Base-by-base conservation (phyloP, 1,284 basidiomycete species). In the Rhodotorula sp. region DNA sequence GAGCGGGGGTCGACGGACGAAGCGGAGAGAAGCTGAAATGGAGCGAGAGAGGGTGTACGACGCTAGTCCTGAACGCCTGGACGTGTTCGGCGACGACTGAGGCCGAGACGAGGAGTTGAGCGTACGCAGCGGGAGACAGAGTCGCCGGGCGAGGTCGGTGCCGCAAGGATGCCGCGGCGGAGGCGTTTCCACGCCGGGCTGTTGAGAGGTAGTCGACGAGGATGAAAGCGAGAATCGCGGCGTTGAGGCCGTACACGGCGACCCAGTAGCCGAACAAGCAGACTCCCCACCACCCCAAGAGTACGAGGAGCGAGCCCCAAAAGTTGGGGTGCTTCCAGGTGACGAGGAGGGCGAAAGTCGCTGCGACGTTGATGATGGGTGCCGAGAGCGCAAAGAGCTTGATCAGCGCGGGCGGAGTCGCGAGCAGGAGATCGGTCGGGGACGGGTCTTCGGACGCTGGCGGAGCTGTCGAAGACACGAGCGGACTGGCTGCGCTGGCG, bases 381-480 rank as follows among this genome's bases (percentile, higher is more conserved):
- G 75, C 71, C 34, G 64, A 49, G 34, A 77, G 70, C 55, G 74
- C 72, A 45, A 79, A 71, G 10, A 79, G 68, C 58, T 75, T 76
- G 61, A 79, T 67, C 34, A 79, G 68, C 18, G 74, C 65, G 4
- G 78, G 74, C 16, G 78, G 78, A n/a, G 77, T 74, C 23, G 74
- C 69, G 26, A 79, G 72, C 18, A 79, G 68, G 19, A 76, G 61
- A 64, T 77, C 76, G 52, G 77, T 78, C 15, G 76, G 78, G 4
- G 76, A 72, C 0, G 72, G 72, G 23, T 76, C 74, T 10, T 69
- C 70, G 55, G 48, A 21, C 16, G 69, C 58, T 8, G 72, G 71
- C 0, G 72, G 68, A 0, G 70, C 67, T 23, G 75, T 74, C 28
- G 75, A 72, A 10, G 72, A 74, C 10, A 76, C 38, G 56, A 74